phyloP scores from a whole-genome alignment of 805 yeast genomes.

The Cyberlindnera nakhonratchasimensis region DNA sequence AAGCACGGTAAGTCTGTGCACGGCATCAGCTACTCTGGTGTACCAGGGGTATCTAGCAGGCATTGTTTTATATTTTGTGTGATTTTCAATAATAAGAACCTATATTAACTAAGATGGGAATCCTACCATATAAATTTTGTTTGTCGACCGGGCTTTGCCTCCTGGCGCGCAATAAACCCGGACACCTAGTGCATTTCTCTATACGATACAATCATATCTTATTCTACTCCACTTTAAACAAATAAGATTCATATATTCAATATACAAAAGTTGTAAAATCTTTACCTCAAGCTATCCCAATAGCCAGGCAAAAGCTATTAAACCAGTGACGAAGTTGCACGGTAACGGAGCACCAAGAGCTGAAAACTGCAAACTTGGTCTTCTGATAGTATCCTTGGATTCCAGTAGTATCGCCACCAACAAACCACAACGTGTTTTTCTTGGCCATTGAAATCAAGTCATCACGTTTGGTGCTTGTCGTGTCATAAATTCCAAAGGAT shows the following conservation, averaged over 20 bases:
- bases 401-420: slow-evolving; percentile 24
- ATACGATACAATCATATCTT: not conserved
- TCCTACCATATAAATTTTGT: not conserved
- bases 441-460: slow-evolving; percentile 39
- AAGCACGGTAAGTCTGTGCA: slow-evolving; percentile 68
- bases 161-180: not conserved
- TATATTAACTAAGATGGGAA: not conserved
- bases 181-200: not conserved
- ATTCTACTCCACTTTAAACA: not conserved
- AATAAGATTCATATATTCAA: not conserved
- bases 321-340: too few relatives aligned
- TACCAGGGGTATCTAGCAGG: slow-evolving; percentile 65
- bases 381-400: not conserved
- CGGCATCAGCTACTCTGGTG: slow-evolving; percentile 65
- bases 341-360: too few relatives aligned
- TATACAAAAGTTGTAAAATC: too few relatives aligned
- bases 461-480: slow-evolving; percentile 29
- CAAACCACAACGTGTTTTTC: slow-evolving; percentile 39
- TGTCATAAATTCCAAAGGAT: slow-evolving; percentile 38
- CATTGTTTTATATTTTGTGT: slow-evolving; percentile 29
- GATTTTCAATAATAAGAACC: not conserved
- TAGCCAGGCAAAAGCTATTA: too few relatives aligned
- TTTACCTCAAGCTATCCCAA: too few relatives aligned
- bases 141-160: not conserved
- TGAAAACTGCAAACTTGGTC: slow-evolving; percentile 12